Evolutionary conservation across 495 filamentous ascomycete species (phyloP).

Genomic region (Penicillium bovifimosum): DNA sequence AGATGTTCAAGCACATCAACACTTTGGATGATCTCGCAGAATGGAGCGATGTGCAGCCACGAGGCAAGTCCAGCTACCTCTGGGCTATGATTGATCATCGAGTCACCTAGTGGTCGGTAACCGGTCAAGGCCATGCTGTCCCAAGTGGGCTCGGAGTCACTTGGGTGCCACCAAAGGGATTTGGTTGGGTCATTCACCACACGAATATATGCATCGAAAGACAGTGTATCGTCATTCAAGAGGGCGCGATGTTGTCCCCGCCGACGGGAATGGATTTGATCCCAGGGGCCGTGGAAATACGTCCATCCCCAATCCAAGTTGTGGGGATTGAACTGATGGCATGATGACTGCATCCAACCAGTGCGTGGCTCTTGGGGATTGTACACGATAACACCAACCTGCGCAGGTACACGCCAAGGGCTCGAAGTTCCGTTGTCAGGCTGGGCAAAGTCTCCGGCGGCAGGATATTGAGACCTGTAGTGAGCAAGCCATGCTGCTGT

Average conservation of each 20-base stretch:
- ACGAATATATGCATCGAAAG: conserved; percentile 60
- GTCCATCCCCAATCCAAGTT: conserved; percentile 65
- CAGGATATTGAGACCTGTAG: conserved; percentile 29
- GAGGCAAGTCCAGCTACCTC: conserved; percentile 50
- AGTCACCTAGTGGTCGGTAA: conserved; percentile 47
- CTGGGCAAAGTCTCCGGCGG: conserved; percentile 8
- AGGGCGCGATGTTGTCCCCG: conserved; percentile 56
- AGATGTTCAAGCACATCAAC: conserved; percentile 46
- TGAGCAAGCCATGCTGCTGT: conserved; percentile 29
- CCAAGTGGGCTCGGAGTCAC: conserved; percentile 65
- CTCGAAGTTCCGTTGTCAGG: conserved; percentile 8
- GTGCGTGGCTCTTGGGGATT: conserved; percentile 62
- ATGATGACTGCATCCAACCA: conserved; percentile 49
- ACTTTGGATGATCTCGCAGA: conserved; percentile 51
- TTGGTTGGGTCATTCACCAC: conserved; percentile 57
- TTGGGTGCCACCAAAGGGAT: conserved; percentile 58
- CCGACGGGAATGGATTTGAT: conserved; percentile 52
- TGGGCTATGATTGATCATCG: conserved; percentile 44
- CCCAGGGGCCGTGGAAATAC: conserved; percentile 57
- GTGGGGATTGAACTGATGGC: conserved; percentile 54
- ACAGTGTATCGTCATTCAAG: conserved; percentile 57
- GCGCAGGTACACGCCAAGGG: conserved; percentile 52
- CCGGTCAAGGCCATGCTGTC: conserved; percentile 62
- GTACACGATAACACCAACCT: conserved; percentile 59
- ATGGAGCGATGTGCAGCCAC: conserved; percentile 55